Evolutionary conservation across 208 protist species (phyloP), one percentile per base, ranked within the genome.

Genomic region (Leishmania tropica): DNA sequence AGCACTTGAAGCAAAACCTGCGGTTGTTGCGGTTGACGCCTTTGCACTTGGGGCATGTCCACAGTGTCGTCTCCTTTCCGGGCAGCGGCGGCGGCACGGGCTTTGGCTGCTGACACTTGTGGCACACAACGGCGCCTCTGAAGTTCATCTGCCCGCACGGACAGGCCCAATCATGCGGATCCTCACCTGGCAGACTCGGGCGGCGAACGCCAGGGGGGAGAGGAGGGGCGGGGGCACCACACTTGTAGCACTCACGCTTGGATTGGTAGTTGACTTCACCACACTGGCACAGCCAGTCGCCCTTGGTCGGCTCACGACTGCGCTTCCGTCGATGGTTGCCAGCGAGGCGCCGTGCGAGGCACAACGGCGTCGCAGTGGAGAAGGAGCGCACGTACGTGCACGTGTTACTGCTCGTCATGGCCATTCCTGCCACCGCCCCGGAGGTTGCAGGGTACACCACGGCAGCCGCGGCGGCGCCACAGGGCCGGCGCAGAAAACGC

Each of bases 101-200:
- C 84, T 98, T 98, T 11, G 93, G 93, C 88, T 96, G 92, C 80
- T 92, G 81, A 67, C 95, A 98, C 79, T 95, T 95, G 84, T 95
- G 82, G 75, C 95, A 98, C 19, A 94, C 60, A 2, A 98, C 95
- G 72, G 83, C 94, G 54, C 88, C 93, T n/a, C 95, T 84, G 75
- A 96, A 98, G 80, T 98, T 98, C 93, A 98, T 98, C 72, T 96
- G 89, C 19, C 95, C 95, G 64, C 95, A 98, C n/a, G 95, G 92
- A 81, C 95, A 98, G 28, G 95, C 95, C 93, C 95, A 98, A 82
- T 98, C 95, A 79, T 95, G 84, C 19, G 95, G 93, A 81, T 98
- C 95, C 83, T 98, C 95, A 70, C 95, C 95, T 1, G 95, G 95
- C n/a, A 98, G 86, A 11, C 80, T 85, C 0, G 95, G 95, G 15